phyloP scores from a whole-genome alignment of 305 asterid species.

The Withania somnifera region DNA sequence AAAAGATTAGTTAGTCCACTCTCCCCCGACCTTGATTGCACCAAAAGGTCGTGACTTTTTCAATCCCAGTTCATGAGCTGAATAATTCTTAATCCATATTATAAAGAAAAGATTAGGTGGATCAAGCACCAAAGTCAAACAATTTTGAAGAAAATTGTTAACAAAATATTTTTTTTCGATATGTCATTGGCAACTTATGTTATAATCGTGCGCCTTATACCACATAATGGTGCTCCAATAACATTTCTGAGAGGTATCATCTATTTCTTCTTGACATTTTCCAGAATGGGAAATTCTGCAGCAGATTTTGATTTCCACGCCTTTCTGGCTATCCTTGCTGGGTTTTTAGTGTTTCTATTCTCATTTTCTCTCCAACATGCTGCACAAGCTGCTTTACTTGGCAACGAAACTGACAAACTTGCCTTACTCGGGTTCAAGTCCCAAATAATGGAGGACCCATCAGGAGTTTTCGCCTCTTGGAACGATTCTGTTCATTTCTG shows the following conservation, averaged over 20 bases:
- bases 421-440: slow-evolving; percentile 25
- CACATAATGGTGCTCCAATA: not conserved
- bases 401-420: slow-evolving; percentile 19
- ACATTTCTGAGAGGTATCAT: not conserved
- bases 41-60: not conserved
- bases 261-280: not conserved
- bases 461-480: slow-evolving; percentile 18
- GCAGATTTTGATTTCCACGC: not conserved
- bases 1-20: not conserved
- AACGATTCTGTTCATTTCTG: slow-evolving; percentile 27
- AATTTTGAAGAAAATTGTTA: not conserved
- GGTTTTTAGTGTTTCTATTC: not conserved
- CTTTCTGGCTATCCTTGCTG: not conserved
- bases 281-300: not conserved
- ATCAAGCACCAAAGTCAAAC: not conserved
- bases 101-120: not conserved
- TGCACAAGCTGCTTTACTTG: slow-evolving; percentile 1
- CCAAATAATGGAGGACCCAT: slow-evolving; percentile 15
- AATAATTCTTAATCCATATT: not conserved
- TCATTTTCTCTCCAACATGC: not conserved
- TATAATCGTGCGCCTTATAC: not conserved
- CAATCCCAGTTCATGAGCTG: no score
- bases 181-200: not conserved
- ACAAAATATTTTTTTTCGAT: not conserved
- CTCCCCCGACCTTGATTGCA: not conserved